Conservation (phyloP, 345 rosid genomes). For the Psidium guajava region DNA sequence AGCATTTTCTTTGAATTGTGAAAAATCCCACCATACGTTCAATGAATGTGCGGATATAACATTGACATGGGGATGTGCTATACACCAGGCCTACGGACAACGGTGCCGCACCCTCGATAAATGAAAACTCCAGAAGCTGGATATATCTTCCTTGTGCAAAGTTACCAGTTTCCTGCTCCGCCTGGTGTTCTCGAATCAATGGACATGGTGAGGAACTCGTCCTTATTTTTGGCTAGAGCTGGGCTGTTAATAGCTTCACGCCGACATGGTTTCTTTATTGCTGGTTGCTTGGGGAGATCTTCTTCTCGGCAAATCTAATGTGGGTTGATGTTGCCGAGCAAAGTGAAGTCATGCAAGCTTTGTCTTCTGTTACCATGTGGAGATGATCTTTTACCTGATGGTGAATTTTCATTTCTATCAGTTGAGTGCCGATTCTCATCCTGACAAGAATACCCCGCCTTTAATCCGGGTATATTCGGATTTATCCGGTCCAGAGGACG, state of each 20-base stretch:
- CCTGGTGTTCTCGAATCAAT: no score
- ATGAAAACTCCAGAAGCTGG: conserved; percentile 23
- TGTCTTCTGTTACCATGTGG: conserved; percentile 20
- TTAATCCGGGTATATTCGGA: neutral
- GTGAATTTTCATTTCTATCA: conserved; percentile 15
- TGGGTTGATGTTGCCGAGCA: conserved; percentile 6
- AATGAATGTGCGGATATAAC: no score
- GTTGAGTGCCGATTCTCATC: conserved; percentile 21
- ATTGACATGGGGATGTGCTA: no score
- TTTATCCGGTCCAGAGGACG: no score
- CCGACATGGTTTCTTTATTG: conserved; percentile 16
- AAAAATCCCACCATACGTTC: no score
- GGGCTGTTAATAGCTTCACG: conserved; percentile 11
- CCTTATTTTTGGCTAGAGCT: neutral
- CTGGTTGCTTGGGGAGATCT: conserved; percentile 19
- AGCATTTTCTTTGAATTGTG: no score
- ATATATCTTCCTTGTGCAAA: conserved; percentile 19
- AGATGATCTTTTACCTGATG: conserved; percentile 32
- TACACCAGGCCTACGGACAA: no score
- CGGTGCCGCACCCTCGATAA: conserved; percentile 19
- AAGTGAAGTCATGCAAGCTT: conserved; percentile 9
- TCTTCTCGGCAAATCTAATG: conserved; percentile 13
- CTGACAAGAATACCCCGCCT: conserved; percentile 1
- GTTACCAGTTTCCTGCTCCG: neutral
- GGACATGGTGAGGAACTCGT: neutral